Evolutionary conservation across 2,329 filamentous ascomycete genomes (phyloP).

Genomic region (Ascochyta clinopodiicola): DNA sequence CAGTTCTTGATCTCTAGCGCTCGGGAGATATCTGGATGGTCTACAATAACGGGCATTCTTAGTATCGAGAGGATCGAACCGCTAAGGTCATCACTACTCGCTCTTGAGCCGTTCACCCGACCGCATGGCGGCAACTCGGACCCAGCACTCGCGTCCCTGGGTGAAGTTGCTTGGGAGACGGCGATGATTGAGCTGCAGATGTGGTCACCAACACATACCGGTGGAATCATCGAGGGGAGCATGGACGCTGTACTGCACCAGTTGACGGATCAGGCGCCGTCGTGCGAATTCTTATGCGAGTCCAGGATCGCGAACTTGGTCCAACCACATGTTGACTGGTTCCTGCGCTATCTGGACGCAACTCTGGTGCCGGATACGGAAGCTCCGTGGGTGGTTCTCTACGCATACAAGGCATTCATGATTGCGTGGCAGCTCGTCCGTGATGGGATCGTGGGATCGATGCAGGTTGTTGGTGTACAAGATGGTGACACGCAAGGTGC

Average conservation of each 20-base stretch:
- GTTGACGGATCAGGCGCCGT: slow-evolving; percentile 24
- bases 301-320: slow-evolving; percentile 21
- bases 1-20: slow-evolving; percentile 33
- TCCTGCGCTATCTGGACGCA: slow-evolving; percentile 28
- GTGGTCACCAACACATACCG: slow-evolving; percentile 34
- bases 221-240: slow-evolving; percentile 28
- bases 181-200: slow-evolving; percentile 35
- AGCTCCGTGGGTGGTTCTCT: slow-evolving; percentile 29
- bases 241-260: slow-evolving; percentile 25
- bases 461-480: slow-evolving; percentile 25
- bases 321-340: slow-evolving; percentile 32
- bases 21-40: slow-evolving; percentile 33
- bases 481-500: slow-evolving; percentile 24
- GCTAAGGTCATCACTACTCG: slow-evolving; percentile 22
- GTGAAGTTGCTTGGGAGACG: slow-evolving; percentile 30
- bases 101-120: slow-evolving; percentile 20
- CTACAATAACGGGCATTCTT: slow-evolving; percentile 32
- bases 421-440: slow-evolving; percentile 31
- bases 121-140: slow-evolving; percentile 1
- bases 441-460: slow-evolving; percentile 17
- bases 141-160: slow-evolving; percentile 17
- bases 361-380: slow-evolving; percentile 20
- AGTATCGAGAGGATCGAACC: slow-evolving; percentile 30
- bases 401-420: slow-evolving; percentile 32
- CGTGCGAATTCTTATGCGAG: slow-evolving; percentile 25